These are phyloP conservation scores for Cladophialophora psammophila DNA, from an alignment of 2,329 filamentous ascomycete species.

Conservation along the genomic window DNA sequence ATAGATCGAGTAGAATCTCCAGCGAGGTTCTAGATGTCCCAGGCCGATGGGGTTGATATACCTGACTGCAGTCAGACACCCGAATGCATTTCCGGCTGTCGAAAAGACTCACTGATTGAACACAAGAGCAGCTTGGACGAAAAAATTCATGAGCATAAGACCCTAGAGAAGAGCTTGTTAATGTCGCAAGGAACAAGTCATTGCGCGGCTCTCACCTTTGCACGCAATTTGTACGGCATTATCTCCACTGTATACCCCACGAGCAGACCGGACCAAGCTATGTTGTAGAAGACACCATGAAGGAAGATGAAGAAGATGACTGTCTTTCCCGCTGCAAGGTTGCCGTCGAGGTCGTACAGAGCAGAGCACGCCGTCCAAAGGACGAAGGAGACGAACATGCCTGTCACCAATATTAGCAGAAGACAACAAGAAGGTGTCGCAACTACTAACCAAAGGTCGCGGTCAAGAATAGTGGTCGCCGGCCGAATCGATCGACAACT, in stretches of 20 bases:
- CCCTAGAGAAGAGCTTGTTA: conserved; percentile 40
- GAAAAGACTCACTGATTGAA: conserved; percentile 24
- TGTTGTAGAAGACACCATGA: conserved; percentile 51
- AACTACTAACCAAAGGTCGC: conserved; percentile 42
- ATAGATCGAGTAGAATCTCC: conserved; percentile 33
- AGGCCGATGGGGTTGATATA: conserved; percentile 41
- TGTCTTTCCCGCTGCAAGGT: conserved; percentile 46
- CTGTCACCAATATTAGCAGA: conserved; percentile 45
- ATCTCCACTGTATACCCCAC: conserved; percentile 56
- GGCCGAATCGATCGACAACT: conserved; percentile 63
- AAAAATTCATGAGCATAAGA: conserved; percentile 35
- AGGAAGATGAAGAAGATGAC: conserved; percentile 51
- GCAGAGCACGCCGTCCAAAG: conserved; percentile 53
- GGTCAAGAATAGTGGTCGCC: conserved; percentile 63
- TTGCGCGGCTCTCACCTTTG: conserved; percentile 43
- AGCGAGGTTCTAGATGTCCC: conserved; percentile 27
- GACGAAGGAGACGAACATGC: conserved; percentile 52
- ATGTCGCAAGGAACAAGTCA: background rate
- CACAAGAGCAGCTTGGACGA: conserved; percentile 32
- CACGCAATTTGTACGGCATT: conserved; percentile 57
- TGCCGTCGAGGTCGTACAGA: conserved; percentile 45
- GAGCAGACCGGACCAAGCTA: conserved; percentile 48
- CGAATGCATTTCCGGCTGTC: background rate
- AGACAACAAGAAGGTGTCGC: background rate
- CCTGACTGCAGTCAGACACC: conserved; percentile 45